Conservation (phyloP, 352 stramenopile genomes). For the Phytophthora colocasiae region DNA sequence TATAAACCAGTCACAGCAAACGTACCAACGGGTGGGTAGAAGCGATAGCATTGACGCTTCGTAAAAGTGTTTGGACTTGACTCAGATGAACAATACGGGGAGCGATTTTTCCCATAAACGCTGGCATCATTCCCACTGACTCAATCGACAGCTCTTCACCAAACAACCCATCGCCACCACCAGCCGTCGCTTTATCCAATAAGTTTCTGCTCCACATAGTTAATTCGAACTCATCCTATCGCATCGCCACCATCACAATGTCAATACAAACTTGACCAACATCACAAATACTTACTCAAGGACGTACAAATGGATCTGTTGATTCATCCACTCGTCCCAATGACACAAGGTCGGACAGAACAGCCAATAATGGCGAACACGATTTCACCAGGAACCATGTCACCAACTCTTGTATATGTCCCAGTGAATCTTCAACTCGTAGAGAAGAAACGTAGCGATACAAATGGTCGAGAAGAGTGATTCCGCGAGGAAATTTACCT, state of each 20-base stretch:
- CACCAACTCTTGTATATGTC: conserved; percentile 39
- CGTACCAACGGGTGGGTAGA: conserved; percentile 34
- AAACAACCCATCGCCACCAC: conserved; percentile 45
- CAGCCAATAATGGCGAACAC: conserved; percentile 56
- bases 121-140: conserved; percentile 42
- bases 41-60: conserved; percentile 34
- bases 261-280: conserved; percentile 9
- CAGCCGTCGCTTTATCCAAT: conserved; percentile 30
- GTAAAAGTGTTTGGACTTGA: conserved; percentile 50
- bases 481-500: conserved; percentile 58
- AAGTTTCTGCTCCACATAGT: conserved; percentile 51
- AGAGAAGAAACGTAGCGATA: conserved; percentile 43
- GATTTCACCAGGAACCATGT: conserved; percentile 68
- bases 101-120: conserved; percentile 36
- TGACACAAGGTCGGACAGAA: conserved; percentile 58
- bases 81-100: conserved; percentile 40
- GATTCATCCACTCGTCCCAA: conserved; percentile 49
- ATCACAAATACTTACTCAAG: not conserved
- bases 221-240: conserved; percentile 55
- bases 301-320: conserved; percentile 66
- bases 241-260: conserved; percentile 1
- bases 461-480: conserved; percentile 60
- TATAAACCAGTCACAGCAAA: not conserved
- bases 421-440: conserved; percentile 45
- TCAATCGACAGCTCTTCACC: conserved; percentile 25